Percentiles rank a stretch among this genome's conserved stretches.
phyloP scores from a whole-genome alignment of 495 filamentous ascomycete species.

The Penicillium odoratum region DNA sequence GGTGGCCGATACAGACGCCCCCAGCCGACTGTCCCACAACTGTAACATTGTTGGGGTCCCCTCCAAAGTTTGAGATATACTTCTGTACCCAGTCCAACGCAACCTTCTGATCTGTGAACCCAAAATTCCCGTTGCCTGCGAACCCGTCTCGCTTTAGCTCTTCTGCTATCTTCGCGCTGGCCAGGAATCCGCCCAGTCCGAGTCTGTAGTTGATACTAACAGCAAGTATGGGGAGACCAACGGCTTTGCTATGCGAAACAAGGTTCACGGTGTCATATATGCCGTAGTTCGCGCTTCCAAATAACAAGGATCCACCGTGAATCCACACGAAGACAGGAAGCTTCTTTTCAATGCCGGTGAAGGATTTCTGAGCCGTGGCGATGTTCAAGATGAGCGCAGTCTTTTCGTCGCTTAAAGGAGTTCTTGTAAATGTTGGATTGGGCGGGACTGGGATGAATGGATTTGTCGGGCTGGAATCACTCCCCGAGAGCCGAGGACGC shows the following conservation, averaged over 20 bases:
- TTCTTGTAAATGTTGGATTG: constrained; percentile 9
- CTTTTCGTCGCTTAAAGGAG: constrained; percentile 10
- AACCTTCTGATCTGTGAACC: constrained; percentile 15
- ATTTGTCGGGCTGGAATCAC: constrained; percentile 8
- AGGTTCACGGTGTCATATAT: constrained; percentile 18
- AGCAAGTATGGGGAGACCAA: constrained; percentile 6
- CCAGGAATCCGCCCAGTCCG: constrained; percentile 15
- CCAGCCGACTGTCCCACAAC: constrained; percentile 15
- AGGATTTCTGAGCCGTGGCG: background rate
- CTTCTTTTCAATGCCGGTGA: background rate
- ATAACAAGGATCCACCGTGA: constrained; percentile 14
- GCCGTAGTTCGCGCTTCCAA: constrained; percentile 14
- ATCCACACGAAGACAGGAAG: constrained; percentile 14
- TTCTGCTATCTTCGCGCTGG: constrained; percentile 6
- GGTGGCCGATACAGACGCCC: constrained; percentile 13
- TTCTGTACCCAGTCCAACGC: constrained; percentile 13
- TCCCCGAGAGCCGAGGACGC: constrained; percentile 1
- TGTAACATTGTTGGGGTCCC: constrained; percentile 12
- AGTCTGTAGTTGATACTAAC: constrained; percentile 19
- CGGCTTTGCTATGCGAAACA: constrained; percentile 8
- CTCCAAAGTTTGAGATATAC: constrained; percentile 13
- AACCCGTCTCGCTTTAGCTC: constrained; percentile 15
- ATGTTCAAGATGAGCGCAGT: constrained; percentile 13
- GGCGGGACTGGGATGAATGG: constrained; percentile 14
- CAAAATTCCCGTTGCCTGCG: constrained; percentile 16